These are phyloP conservation scores for Mitosporidium daphniae DNA, from an alignment of 371 early-diverging fungal genomes.

Conservation along the genomic window DNA sequence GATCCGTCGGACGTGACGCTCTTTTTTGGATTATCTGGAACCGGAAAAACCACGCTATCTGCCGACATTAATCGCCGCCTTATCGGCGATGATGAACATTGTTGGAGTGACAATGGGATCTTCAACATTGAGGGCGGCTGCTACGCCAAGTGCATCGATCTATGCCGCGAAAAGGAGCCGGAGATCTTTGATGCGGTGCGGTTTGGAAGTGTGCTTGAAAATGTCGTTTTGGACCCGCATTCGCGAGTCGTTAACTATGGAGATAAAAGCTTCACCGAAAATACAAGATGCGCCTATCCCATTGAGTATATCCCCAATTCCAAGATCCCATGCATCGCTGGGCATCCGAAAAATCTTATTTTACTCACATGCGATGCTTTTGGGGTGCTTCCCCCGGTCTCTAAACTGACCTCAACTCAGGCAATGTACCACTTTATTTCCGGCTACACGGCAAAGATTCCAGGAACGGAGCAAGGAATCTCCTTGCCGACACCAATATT, in stretches of 20 bases:
- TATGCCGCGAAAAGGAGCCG: conserved; percentile 73
- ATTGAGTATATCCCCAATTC: conserved; percentile 79
- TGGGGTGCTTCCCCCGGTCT: conserved; percentile 72
- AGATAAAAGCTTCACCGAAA: conserved; percentile 45
- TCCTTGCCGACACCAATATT: conserved; percentile 34
- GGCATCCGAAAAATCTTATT: conserved; percentile 75
- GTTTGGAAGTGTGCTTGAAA: conserved; percentile 69
- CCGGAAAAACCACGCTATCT: conserved; percentile 80
- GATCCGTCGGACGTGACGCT: conserved; percentile 60
- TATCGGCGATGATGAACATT: conserved; percentile 93
- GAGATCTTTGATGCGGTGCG: conserved; percentile 77
- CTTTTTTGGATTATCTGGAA: conserved; percentile 85
- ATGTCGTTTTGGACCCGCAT: conserved; percentile 42
- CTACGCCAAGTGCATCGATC: conserved; percentile 76
- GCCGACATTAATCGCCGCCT: conserved; percentile 61
- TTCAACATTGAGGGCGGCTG: conserved; percentile 94
- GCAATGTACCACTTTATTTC: conserved; percentile 84
- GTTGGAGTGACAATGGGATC: conserved; percentile 68
- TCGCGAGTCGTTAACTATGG: conserved; percentile 49
- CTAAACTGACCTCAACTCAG: conserved; percentile 48
- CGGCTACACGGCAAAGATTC: conserved; percentile 39
- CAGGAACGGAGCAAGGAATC: conserved; percentile 82
- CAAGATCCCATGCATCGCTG: conserved; percentile 57
- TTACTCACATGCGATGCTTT: conserved; percentile 85
- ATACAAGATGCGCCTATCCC: conserved; percentile 88